Evolutionary conservation across 306 rosid species (phyloP).

Genomic region (Rosa rugosa): DNA sequence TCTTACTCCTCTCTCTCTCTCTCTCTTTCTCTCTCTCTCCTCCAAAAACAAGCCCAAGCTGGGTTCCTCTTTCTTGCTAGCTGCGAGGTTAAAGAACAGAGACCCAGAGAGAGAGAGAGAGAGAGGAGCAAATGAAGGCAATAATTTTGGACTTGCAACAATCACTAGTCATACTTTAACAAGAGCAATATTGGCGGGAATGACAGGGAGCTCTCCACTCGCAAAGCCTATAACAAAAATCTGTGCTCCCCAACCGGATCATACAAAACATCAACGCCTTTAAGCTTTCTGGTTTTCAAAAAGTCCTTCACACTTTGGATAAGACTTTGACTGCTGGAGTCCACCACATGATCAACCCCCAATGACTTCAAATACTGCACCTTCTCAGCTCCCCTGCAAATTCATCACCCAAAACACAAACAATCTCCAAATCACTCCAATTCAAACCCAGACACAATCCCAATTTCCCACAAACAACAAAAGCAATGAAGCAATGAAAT

Average conservation of each 20-base stretch:
- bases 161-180: conserved; percentile 60
- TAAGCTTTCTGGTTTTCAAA: conserved; percentile 64
- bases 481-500: not conserved
- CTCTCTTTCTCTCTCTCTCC: too few species aligned
- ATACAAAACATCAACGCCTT: conserved; percentile 89
- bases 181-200: conserved; percentile 90
- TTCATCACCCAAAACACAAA: conserved; percentile 17
- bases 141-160: not conserved
- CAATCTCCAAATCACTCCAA: not conserved
- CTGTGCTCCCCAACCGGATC: conserved; percentile 93
- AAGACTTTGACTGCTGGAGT: conserved; percentile 53
- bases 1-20: too few species aligned
- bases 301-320: conserved; percentile 69
- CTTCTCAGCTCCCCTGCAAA: conserved; percentile 77
- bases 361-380: conserved; percentile 65
- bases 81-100: too few species aligned
- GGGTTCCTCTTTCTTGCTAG: too few species aligned
- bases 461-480: not conserved
- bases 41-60: too few species aligned
- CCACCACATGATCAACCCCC: conserved; percentile 92
- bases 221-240: conserved; percentile 95
- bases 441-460: not conserved
- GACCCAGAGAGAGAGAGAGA: too few species aligned
- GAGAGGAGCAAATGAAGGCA: not conserved
- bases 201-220: conserved; percentile 86